Percentiles rank a stretch among this genome's conserved stretches.
Evolutionary conservation across 2,329 filamentous ascomycete species (phyloP).

Genomic region (Cercospora sp.): DNA sequence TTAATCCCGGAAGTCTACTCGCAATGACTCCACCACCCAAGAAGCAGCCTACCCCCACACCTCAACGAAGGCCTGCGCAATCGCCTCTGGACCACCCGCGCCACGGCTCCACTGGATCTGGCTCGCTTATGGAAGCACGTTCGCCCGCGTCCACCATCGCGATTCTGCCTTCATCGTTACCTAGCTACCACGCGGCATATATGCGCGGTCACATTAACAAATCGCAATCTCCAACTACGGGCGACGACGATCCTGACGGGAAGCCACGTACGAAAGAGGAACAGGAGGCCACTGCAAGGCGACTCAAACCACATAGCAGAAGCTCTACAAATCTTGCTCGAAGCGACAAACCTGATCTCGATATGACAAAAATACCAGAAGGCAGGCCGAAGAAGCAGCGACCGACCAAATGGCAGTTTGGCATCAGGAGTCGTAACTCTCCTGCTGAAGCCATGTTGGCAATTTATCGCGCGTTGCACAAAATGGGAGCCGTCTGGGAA

Average conservation of each 20-base stretch:
- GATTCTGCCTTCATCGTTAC: constrained; percentile 86
- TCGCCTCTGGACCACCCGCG: constrained; percentile 42
- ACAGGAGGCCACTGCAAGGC: constrained; percentile 75
- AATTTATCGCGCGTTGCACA: constrained; percentile 87
- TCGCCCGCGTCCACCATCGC: constrained; percentile 73
- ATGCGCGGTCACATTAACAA: constrained; percentile 65
- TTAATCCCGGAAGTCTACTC: constrained; percentile 16
- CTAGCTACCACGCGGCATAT: constrained; percentile 85
- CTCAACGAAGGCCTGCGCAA: constrained; percentile 16
- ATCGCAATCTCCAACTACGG: constrained; percentile 31
- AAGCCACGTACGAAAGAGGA: constrained; percentile 57
- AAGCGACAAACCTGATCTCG: constrained; percentile 50
- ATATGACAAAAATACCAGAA: constrained; percentile 55
- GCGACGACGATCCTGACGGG: constrained; percentile 32
- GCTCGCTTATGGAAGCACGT: constrained; percentile 42
- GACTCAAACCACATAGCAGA: constrained; percentile 88
- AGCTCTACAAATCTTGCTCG: constrained; percentile 36
- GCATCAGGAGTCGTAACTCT: constrained; percentile 89
- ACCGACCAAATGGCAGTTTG: constrained; percentile 94
- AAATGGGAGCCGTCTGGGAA: constrained; percentile 88
- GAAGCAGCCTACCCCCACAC: constrained; percentile 27
- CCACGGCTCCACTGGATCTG: constrained; percentile 47
- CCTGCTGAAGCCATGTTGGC: constrained; percentile 93
- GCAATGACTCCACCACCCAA: constrained; percentile 35
- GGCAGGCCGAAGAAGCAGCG: constrained; percentile 64